phyloP scores from a whole-genome alignment of 306 rosid species.

The Dicorynia guianensis region DNA sequence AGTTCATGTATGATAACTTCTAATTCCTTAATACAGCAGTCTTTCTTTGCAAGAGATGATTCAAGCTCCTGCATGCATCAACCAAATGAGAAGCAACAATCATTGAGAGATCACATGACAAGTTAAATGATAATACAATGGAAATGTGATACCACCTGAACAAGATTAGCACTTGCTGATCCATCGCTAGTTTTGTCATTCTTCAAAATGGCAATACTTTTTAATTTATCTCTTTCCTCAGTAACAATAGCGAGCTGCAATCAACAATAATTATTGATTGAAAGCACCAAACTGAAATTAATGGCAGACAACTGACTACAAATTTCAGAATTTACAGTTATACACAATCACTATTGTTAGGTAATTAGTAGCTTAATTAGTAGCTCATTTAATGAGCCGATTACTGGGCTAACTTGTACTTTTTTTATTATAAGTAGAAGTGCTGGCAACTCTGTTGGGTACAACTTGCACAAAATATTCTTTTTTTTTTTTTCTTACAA shows the following conservation, averaged over 20 bases:
- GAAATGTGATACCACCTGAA: constrained; percentile 58
- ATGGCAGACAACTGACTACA: constrained; percentile 21
- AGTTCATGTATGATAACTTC: constrained; percentile 64
- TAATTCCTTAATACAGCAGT: constrained; percentile 68
- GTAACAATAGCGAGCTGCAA: constrained; percentile 81
- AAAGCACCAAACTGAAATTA: constrained; percentile 35
- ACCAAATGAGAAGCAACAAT: constrained; percentile 40
- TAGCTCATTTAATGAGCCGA: too few relatives aligned
- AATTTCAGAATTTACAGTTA: not conserved
- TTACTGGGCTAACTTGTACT: too few relatives aligned
- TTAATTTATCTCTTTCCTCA: constrained; percentile 80
- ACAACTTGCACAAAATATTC: too few relatives aligned
- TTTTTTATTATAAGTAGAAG: too few relatives aligned
- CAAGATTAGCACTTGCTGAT: constrained; percentile 48
- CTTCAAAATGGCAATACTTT: constrained; percentile 57
- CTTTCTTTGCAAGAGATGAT: constrained; percentile 71
- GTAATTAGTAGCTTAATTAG: too few relatives aligned
- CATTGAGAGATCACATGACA: constrained; percentile 29
- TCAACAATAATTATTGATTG: constrained; percentile 32
- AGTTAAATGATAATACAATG: constrained; percentile 26
- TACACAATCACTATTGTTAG: too few relatives aligned
- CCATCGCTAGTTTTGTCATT: constrained; percentile 57
- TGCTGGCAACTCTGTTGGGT: too few relatives aligned
- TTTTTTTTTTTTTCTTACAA: too few relatives aligned
- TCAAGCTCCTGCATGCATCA: constrained; percentile 74